phyloP scores from a whole-genome alignment of 352 stramenopile genomes.

The Globisporangium cystogenes region DNA sequence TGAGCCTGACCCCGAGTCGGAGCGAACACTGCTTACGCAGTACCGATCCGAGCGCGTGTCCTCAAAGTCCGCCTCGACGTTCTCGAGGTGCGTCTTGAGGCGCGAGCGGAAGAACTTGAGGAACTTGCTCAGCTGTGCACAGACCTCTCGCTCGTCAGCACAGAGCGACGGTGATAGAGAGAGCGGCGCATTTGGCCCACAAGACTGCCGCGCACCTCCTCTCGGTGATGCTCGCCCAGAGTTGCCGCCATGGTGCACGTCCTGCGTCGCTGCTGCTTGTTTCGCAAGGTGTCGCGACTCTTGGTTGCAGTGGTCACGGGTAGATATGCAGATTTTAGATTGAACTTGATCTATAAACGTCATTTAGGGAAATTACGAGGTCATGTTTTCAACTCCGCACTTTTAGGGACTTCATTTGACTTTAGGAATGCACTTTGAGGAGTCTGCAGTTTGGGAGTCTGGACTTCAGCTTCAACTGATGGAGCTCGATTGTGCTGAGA shows the following conservation, averaged over 20 bases:
- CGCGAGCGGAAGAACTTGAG: conserved; percentile 85
- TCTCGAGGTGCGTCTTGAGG: conserved; percentile 68
- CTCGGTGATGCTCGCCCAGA: conserved; percentile 51
- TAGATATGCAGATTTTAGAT: too few species aligned
- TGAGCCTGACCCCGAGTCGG: too few species aligned
- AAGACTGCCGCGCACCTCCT: conserved; percentile 34
- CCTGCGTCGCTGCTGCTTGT: not conserved
- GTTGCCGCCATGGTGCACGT: conserved; percentile 11
- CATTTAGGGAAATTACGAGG: too few species aligned
- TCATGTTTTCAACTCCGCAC: too few species aligned
- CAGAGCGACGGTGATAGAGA: not conserved
- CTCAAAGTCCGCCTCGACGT: conserved; percentile 81
- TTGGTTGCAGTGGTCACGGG: not conserved
- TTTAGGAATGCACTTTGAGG: too few species aligned
- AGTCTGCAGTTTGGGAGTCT: too few species aligned
- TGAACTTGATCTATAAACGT: too few species aligned
- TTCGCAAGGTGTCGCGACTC: not conserved
- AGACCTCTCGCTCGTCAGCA: not conserved
- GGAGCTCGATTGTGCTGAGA: too few species aligned
- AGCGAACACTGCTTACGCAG: not conserved
- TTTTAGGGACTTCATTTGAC: too few species aligned
- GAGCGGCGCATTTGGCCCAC: not conserved
- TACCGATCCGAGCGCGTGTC: conserved; percentile 74
- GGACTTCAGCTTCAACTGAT: too few species aligned
- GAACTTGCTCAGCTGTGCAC: conserved; percentile 57